Evolutionary conservation across 495 filamentous ascomycete genomes (phyloP), one percentile per base, ranked within the genome.

Genomic region (Cetradonia linearis): DNA sequence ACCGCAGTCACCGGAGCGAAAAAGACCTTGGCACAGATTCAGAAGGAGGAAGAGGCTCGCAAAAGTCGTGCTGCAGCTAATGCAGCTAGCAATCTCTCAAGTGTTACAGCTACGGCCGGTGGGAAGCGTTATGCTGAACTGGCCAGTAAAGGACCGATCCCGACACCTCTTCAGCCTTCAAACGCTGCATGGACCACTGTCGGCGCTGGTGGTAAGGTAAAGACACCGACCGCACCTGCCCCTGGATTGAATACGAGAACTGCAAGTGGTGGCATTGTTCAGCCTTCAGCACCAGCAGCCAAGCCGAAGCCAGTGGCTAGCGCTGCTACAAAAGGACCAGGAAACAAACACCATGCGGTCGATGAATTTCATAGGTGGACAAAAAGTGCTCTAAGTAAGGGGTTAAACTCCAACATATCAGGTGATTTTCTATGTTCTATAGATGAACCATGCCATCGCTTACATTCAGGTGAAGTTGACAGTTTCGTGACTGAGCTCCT

Each of bases 341-440:
- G 77, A 25, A 80, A 77, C 55, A 70, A 77, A 52, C 77, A 79
- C 63, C 84, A 81, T 56, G 81, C 84, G 27, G 79, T 80, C 48
- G 91, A 96, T 31, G 93, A 98, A 71, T 95, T 98, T 71, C 86
- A 83, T 64, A 95, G 91, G 72, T 98, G 93, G 93, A 81, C 88
- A 20, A 84, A 89, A 64, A 77, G 80, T 38, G 81, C 90, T 63
- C 73, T 98, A 59, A 76, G 78, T 49, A 76, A 79, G 64, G 79
- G 82, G 31, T 65, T 86, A 58, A 81, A 81, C 67, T 75, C 73
- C 66, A 77, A 75, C 65, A 84, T 87, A 64, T 78, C 82, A 72
- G 75, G 80, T 83, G 71, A 61, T 73, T 66, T 46, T 66, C 56
- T 9, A 13, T 53, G 34, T 30, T 13, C 42, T 33, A 34, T 47